Conservation (phyloP, 1,284 basidiomycete species). For the Cutaneotrichosporon dermatis region DNA sequence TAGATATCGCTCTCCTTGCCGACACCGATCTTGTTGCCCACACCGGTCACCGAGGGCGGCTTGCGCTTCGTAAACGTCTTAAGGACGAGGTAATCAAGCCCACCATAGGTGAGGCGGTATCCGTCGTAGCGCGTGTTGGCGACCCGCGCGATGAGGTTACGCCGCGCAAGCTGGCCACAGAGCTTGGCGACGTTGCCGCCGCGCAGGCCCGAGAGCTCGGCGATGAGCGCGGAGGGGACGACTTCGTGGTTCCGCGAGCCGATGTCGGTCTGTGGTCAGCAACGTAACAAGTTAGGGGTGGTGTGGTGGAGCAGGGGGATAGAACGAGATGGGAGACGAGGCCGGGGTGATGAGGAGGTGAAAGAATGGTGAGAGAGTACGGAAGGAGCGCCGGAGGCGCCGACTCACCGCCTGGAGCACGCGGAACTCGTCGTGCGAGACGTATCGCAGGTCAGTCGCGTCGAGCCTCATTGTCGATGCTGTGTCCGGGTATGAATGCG, state of each 20-base stretch:
- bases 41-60: slow-evolving; percentile 62
- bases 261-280: slow-evolving; percentile 76
- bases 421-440: slow-evolving; percentile 87
- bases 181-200: slow-evolving; percentile 92
- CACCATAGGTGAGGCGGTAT: slow-evolving; percentile 93
- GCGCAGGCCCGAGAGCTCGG: slow-evolving; percentile 83
- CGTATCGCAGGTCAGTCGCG: slow-evolving; percentile 88
- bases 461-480: slow-evolving; percentile 85
- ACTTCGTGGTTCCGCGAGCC: slow-evolving; percentile 97
- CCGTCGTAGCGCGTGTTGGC: slow-evolving; percentile 96
- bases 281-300: too few relatives aligned
- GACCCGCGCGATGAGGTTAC: slow-evolving; percentile 82
- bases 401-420: slow-evolving; percentile 82
- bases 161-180: slow-evolving; percentile 82
- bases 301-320: too few relatives aligned
- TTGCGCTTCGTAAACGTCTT: slow-evolving; percentile 86
- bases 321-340: too few relatives aligned
- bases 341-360: too few relatives aligned
- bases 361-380: too few relatives aligned
- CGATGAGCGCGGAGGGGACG: slow-evolving; percentile 82
- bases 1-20: slow-evolving; percentile 99
- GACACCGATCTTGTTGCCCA: slow-evolving; percentile 96
- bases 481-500: background rate
- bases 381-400: too few relatives aligned
- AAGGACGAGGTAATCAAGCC: slow-evolving; percentile 93